These are phyloP conservation scores for Diaporthe vexans DNA, from an alignment of 2,329 filamentous ascomycete species.

Conservation along the genomic window DNA sequence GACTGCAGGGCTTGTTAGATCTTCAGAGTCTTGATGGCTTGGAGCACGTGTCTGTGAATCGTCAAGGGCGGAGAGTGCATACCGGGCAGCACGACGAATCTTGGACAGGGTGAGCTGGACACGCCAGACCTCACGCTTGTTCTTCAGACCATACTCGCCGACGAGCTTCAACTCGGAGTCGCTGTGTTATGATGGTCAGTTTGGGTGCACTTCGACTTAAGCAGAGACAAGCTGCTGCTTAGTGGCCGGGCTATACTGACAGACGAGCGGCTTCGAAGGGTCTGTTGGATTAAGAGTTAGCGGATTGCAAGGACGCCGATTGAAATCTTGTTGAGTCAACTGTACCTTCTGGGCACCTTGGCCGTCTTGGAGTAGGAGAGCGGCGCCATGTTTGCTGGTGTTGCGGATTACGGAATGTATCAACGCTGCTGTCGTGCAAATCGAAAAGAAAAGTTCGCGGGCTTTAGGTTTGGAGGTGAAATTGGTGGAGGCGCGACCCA, in stretches of 20 bases:
- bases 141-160: constrained; percentile 99
- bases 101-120: constrained; percentile 99
- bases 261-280: constrained; percentile 99
- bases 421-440: too few species aligned
- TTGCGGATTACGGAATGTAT: too few species aligned
- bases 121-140: constrained; percentile 99
- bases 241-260: constrained; percentile 98
- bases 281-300: constrained; percentile 68
- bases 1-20: constrained; percentile 69
- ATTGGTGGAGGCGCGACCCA: constrained; percentile 3
- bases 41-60: constrained; percentile 2
- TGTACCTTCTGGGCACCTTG: constrained; percentile 80
- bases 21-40: constrained; percentile 40
- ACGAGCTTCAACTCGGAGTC: constrained; percentile 99
- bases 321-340: background rate
- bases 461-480: background rate
- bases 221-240: constrained; percentile 97
- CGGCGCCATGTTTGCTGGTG: constrained; percentile 57
- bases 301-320: background rate
- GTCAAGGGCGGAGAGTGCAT: constrained; percentile 54
- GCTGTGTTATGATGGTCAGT: constrained; percentile 80
- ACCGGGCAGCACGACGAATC: constrained; percentile 99
- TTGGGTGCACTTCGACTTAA: constrained; percentile 86
- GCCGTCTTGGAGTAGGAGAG: constrained; percentile 98
- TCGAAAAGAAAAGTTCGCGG: background rate